These are phyloP conservation scores for Camelina neglecta DNA, from an alignment of 345 rosid species.

Conservation along the genomic window DNA sequence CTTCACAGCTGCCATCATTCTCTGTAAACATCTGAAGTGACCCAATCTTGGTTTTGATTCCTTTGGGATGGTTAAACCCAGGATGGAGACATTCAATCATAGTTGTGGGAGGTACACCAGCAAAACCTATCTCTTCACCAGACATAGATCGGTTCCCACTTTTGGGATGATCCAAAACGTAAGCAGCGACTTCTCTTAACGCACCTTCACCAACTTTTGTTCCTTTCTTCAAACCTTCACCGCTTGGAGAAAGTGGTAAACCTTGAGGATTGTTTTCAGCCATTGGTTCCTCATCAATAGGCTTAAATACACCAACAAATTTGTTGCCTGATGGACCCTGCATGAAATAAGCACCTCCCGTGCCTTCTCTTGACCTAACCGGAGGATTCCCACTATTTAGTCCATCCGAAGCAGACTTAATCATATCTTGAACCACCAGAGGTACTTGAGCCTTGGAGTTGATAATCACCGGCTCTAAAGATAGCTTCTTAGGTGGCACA, in stretches of 20 bases:
- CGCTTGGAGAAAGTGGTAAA: conserved; percentile 64
- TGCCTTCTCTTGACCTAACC: conserved; percentile 70
- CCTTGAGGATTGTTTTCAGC: conserved; percentile 82
- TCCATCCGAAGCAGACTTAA: conserved; percentile 63
- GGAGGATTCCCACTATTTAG: conserved; percentile 64
- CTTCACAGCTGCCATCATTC: conserved; percentile 86
- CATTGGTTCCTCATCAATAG: conserved; percentile 86
- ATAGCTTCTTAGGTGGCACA: conserved; percentile 38
- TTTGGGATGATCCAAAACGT: conserved; percentile 74
- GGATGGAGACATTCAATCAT: conserved; percentile 78
- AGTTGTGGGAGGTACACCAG: conserved; percentile 84
- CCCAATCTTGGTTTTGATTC: conserved; percentile 61
- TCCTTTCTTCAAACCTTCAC: conserved; percentile 91
- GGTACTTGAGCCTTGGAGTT: conserved; percentile 51
- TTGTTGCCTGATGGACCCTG: conserved; percentile 61
- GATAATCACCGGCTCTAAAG: conserved; percentile 61
- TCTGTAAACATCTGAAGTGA: conserved; percentile 82
- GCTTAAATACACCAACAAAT: conserved; percentile 82
- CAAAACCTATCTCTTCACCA: conserved; percentile 63
- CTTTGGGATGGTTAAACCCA: conserved; percentile 70
- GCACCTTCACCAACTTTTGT: conserved; percentile 92
- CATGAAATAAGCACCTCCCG: conserved; percentile 94
- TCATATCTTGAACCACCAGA: conserved; percentile 53
- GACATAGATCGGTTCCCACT: conserved; percentile 38
- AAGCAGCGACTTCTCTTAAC: conserved; percentile 87